Evolutionary conservation across 441 rosid genomes (phyloP).

Genomic region (Aleurites moluccanus): DNA sequence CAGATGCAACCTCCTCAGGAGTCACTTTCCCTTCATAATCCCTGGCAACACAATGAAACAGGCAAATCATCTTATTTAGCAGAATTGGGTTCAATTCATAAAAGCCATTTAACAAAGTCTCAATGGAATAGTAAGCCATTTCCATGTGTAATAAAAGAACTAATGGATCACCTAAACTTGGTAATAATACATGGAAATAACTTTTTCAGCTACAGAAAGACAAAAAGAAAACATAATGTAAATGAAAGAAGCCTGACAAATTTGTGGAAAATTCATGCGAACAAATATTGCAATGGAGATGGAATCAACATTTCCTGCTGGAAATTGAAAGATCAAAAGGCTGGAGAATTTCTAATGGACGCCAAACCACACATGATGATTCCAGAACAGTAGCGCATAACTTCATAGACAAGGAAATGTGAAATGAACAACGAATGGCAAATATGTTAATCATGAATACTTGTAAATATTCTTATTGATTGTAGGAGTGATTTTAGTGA

Average conservation of each 20-base stretch:
- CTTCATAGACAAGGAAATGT: background rate
- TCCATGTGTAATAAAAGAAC: background rate
- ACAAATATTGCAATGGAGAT: background rate
- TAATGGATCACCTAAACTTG: background rate
- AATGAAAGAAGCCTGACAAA: background rate
- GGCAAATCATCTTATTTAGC: conserved; percentile 8
- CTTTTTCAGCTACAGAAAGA: background rate
- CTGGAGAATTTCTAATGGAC: background rate
- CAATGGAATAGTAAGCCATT: background rate
- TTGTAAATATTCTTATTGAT: too few species aligned
- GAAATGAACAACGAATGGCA: background rate
- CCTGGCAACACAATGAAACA: conserved; percentile 41
- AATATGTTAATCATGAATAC: background rate
- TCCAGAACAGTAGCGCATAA: background rate
- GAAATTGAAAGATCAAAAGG: background rate
- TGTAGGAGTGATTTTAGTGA: too few species aligned
- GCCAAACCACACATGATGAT: background rate
- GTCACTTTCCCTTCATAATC: conserved; percentile 90
- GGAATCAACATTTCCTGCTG: background rate
- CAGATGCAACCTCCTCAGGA: conserved; percentile 90
- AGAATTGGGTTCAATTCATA: background rate
- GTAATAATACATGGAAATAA: background rate
- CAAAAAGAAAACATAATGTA: background rate
- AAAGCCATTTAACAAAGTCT: background rate
- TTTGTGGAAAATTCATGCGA: background rate